Evolutionary conservation across 2,329 filamentous ascomycete species (phyloP), one percentile per base, ranked within the genome.

Genomic region (Calonectria pauciramosa): DNA sequence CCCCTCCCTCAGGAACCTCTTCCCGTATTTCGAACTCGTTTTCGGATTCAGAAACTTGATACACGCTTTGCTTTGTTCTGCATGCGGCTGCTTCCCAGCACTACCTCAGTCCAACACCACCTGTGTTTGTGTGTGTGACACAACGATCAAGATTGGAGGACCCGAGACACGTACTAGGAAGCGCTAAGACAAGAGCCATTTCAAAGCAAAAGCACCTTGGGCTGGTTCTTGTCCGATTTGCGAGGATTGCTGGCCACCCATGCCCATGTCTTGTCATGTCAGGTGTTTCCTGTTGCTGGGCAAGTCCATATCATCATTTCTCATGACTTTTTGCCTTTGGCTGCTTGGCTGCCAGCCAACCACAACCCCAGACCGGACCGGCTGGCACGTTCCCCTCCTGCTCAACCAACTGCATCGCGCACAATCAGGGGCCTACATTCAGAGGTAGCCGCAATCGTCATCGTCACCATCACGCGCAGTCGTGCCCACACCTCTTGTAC

Each of bases 391-490:
- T 64, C 71, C 66, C 71, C 71, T 73, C 66, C 51, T 69, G 38
- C 47, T 38, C 47, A 49, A 23, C 60, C 41, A 69, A 59, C 65
- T 56, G 44, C 71, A 56, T 64, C 63, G 47, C 36, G 44, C 67
- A 36, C 28, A 26, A 36, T 28, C 44, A 47, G 44, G 44, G 44
- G 44, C 44, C 52, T 23, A 49, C 38, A 6, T 32, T 34, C n/a
- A 30, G 69, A 63, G 56, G 56, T 66, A 69, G n/a, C 72, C 23
- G 63, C 34, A 41, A 69, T 74, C 71, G 74, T 75, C 78, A 78
- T 77, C 76, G 68, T 78, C 75, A 76, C 73, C 51, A 75, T 79
- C 77, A 75, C 77, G 75, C 73, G 78, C 66, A 51, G n/a, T 36
- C 23, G 26, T 64, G 49, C 23, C 44, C 52, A 52, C 32, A 67